Evolutionary conservation across 2,329 filamentous ascomycete species (phyloP).

Genomic region (Sclerotiophoma versabilis): DNA sequence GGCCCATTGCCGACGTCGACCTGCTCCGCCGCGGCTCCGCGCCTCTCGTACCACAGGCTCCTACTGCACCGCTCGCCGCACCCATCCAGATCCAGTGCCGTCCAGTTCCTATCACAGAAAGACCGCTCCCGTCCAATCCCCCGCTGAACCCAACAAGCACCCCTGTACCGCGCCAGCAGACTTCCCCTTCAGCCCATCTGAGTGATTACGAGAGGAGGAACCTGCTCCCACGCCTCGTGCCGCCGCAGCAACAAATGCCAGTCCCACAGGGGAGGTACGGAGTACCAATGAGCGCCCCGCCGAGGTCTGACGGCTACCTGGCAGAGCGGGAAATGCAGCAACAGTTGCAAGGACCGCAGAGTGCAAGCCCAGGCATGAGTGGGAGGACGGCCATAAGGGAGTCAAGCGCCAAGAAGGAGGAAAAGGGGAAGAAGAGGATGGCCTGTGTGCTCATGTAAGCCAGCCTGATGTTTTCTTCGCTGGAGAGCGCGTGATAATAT

Average conservation of each 20-base stretch:
- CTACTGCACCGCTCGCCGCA: background rate
- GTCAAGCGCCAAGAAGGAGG: slow-evolving; percentile 5
- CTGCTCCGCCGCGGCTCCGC: slow-evolving; percentile 35
- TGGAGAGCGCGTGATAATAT: too few relatives aligned
- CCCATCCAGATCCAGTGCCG: slow-evolving; percentile 18
- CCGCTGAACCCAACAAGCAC: slow-evolving; percentile 10
- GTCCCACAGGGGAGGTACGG: slow-evolving; percentile 8
- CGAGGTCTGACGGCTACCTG: slow-evolving; percentile 12
- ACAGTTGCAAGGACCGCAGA: slow-evolving; percentile 3
- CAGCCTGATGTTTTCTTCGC: too few relatives aligned
- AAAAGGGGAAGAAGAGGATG: slow-evolving; percentile 26
- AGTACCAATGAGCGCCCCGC: slow-evolving; percentile 29
- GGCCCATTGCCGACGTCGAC: slow-evolving; percentile 24
- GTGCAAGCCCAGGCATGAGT: slow-evolving; percentile 8
- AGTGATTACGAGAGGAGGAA: slow-evolving; percentile 2
- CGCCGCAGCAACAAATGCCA: slow-evolving; percentile 4
- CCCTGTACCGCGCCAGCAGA: background rate
- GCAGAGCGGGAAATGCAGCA: background rate
- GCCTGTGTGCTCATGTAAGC: slow-evolving; percentile 31
- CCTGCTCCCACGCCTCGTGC: slow-evolving; percentile 23
- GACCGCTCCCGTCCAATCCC: slow-evolving; percentile 10
- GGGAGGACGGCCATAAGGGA: background rate
- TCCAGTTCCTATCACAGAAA: slow-evolving; percentile 1
- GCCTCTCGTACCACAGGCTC: slow-evolving; percentile 13
- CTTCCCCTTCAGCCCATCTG: background rate